Base-by-base conservation (phyloP, 2,329 filamentous ascomycete genomes). In the Fusarium nelsonii region DNA sequence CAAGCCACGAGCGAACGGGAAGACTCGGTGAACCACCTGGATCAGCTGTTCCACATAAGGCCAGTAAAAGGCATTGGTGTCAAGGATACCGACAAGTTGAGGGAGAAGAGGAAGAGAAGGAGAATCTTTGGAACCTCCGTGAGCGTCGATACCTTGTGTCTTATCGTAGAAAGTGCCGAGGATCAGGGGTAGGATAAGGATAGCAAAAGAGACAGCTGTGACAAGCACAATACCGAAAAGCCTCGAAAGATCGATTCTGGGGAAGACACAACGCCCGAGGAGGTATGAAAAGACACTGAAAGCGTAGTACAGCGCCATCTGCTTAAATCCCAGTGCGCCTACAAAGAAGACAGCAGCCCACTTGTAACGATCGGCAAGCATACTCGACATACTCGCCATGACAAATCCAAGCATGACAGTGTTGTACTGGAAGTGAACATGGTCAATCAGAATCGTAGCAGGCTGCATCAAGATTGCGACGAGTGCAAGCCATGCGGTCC, bases 231-330 rank as follows among this genome's bases (percentile, higher is more conserved):
- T 95, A 9, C 87, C 87, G 6, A 96, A 70, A 26, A 98, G 87
- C 4, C 93, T 89, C 0, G 85, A 78, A 3, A 90, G 73, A 58
- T 91, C 90, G 73, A 94, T 80, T 12, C 84, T 84, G 1, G 94
- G 94, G 68, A 90, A 91, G n/a, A 97, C 73, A 76, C 94, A 97
- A 75, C 90, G 89, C 10, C 95, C 96, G 1, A 98, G 84, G 3
- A 99, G 88, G 76, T 94, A 99, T 33, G 93, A 91, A 78, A 98
- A 98, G 59, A 98, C 90, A 20, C 91, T 90, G 15, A 97, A 94
- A 4, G 97, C 94, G 79, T 97, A 99, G 82, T 98, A 99, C 16
- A 99, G 85, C 1, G 95, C 95, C 97, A 99, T 99, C 80, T 99
- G 96, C 84, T 99, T 99, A 85, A 98, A 99, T 8, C 93, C 93